phyloP scores from a whole-genome alignment of 345 rosid genomes.

The Brassica nigra region DNA sequence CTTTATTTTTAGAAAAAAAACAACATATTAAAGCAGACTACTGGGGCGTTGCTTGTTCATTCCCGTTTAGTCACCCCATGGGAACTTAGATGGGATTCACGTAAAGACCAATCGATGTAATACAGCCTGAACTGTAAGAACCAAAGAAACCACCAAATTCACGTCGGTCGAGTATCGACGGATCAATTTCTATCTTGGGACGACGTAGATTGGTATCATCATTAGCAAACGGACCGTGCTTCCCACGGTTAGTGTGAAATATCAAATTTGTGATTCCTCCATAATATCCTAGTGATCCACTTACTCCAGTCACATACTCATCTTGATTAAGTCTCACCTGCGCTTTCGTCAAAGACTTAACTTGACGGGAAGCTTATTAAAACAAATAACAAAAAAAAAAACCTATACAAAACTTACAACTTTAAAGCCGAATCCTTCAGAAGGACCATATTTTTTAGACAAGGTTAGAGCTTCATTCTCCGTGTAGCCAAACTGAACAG shows the following conservation, averaged over 20 bases:
- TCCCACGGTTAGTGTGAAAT: neutral
- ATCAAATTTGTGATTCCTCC: neutral
- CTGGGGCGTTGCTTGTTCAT: too few relatives aligned
- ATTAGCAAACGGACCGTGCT: neutral
- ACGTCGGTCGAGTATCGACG: neutral
- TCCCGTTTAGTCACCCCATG: neutral
- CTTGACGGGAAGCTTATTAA: neutral
- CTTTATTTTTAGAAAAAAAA: too few relatives aligned
- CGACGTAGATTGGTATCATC: neutral
- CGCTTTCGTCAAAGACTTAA: neutral
- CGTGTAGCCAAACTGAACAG: neutral
- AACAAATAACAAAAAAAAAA: neutral
- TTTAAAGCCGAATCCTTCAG: neutral
- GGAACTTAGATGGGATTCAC: neutral
- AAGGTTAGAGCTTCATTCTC: neutral
- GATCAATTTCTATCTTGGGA: neutral
- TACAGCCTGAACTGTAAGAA: neutral
- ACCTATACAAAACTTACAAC: neutral
- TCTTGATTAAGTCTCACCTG: neutral
- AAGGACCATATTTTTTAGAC: neutral
- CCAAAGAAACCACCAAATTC: conserved; percentile 17
- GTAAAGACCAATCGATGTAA: neutral
- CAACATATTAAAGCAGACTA: too few relatives aligned
- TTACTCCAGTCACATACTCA: neutral
- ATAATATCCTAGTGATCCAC: neutral